Conservation (phyloP, 2,329 filamentous ascomycete genomes). For the Fusarium sulawesiense region DNA sequence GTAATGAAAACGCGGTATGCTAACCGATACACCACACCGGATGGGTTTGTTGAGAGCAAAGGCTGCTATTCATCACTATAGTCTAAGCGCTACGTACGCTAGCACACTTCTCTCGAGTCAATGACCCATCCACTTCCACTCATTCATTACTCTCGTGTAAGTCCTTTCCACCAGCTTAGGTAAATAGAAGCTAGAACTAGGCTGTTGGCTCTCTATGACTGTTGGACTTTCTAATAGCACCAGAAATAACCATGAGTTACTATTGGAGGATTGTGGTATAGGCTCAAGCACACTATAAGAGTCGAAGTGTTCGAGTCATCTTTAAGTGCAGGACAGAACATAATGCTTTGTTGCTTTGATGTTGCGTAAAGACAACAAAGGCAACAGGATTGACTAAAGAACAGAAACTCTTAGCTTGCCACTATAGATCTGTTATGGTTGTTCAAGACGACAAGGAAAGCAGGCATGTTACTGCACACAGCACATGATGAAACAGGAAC, state of each 20-base stretch:
- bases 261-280: neutral
- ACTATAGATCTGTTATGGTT: neutral
- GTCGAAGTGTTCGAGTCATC: neutral
- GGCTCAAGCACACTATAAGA: neutral
- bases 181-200: neutral
- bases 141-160: neutral
- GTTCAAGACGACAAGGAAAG: neutral
- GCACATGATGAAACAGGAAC: too few relatives aligned
- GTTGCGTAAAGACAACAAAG: neutral
- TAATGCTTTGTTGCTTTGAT: neutral
- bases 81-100: rapidly evolving
- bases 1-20: slow-evolving; percentile 41
- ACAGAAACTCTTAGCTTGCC: neutral
- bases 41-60: slow-evolving; percentile 3
- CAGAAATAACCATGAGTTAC: neutral
- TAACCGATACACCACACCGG: slow-evolving; percentile 43
- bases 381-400: rapidly evolving
- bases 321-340: neutral
- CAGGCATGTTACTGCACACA: neutral
- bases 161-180: neutral
- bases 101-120: neutral
- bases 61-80: rapidly evolving
- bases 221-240: neutral
- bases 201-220: neutral
- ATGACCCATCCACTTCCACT: neutral